Evolutionary conservation across 2,329 filamentous ascomycete species (phyloP), one percentile per base, ranked within the genome.

Genomic region (Sclerotinia sclerotiorum): DNA sequence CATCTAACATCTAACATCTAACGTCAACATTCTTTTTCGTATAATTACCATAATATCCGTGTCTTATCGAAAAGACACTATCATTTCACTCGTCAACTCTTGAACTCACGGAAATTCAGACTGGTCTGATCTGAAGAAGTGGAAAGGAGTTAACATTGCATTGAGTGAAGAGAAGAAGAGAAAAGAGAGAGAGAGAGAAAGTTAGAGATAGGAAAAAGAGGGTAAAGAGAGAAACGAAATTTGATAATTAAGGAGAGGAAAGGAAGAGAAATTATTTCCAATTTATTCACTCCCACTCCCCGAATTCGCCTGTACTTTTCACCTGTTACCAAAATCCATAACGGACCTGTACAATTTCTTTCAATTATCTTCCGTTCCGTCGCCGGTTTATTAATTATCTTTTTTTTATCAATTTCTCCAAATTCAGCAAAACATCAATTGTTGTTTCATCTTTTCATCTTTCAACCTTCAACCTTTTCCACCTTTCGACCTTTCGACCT

Each of bases 341-440:
- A 49, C 35, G 48, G n/a, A 27, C 4, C 32, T 29, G 48, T 64
- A 52, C 32, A 51, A 52, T 52, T 42, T 52, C 51, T 35, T 35
- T 19, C 32, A 3, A 54, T 64, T 29, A 64, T 54, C 61, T 64
- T 64, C 61, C 61, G 61, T 54, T 54, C 61, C 61, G 48, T 63
- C 29, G 13, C 29, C 61, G 61, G 24, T 54, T 64, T 64, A 27
- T 64, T 64, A 27, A 63, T 51, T 63, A 7, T 39, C 35, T 57
- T 49, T 3, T 3, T 24, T 54, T 42, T 24, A 52, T 42, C 32
- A 42, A 44, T 61, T n/a, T 49, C 27, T 61, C 42, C 57, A n/a
- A 13, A 44, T 46, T 19, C 24, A 46, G 19, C 56, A 17, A 60
- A 21, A 44, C 8, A 46, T 46, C 57, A 46, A 60, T 60, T 60